Base-by-base conservation (phyloP, 768 basidiomycete genomes). In the Cystofilobasidium ferigula region DNA sequence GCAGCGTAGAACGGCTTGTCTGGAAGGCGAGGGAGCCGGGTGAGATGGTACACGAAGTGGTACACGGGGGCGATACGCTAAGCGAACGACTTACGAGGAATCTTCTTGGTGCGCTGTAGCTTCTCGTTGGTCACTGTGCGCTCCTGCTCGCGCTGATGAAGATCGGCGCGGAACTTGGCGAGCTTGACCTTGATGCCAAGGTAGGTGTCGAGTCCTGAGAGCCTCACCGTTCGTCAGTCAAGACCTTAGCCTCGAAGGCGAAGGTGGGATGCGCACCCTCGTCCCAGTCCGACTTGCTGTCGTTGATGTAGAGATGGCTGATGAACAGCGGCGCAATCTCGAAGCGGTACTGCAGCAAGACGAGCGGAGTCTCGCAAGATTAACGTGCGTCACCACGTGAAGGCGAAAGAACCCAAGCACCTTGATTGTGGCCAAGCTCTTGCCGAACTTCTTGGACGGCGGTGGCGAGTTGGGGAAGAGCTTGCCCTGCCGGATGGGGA, bases 71-170 rank as follows among this genome's bases (percentile, higher is more conserved):
- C n/a, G n/a, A n/a, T n/a, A 30, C 34, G 13, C 24, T 34, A 9
- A 57, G 28, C 30, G 28, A 54, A 18, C 7, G 30, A 54, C 51
- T 6, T 2, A 54, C 51, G 62, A 34, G 51, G 67, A 28, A 68
- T 53, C 42, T 51, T 30, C 67, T 68, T 63, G 24, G 79, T 80
- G n/a, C 81, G 80, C 28, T 82, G 77, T 9, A 84, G 80, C 57
- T 80, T 76, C 61, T 79, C 78, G n/a, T 84, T 84, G 10, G 80
- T 78, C 1, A 85, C 81, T 1, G 78, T 78, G 10, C 81, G 81
- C 78, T 93, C 89, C 77, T 92, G 87, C 68, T 87, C 86, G 59
- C 91, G 81, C 76, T 95, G 92, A 74, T 97, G 93, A 78, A 93
- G 82, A 73, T 97, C 93, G 53, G 87, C 89, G 69, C 87, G 85